These are phyloP conservation scores for Quercus lobata DNA, from an alignment of 331 rosid species.

Conservation along the genomic window DNA sequence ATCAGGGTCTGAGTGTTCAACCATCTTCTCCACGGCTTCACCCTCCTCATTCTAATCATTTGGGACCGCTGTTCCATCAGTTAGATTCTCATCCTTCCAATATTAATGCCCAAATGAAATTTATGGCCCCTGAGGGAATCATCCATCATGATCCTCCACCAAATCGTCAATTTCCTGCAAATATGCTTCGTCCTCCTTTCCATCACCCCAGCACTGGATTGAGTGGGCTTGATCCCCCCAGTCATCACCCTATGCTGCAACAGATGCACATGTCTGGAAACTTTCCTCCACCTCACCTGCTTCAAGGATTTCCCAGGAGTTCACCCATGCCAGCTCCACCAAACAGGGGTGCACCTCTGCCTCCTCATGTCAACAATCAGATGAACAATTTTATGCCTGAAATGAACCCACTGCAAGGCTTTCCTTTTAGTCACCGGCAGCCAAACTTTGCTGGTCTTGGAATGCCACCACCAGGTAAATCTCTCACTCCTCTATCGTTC, in stretches of 20 bases:
- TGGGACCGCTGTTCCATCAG: slow-evolving; percentile 56
- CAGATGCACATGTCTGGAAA: slow-evolving; percentile 71
- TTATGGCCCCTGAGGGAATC: slow-evolving; percentile 54
- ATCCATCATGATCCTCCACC: slow-evolving; percentile 52
- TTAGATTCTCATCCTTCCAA: slow-evolving; percentile 62
- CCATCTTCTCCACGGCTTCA: slow-evolving; percentile 60
- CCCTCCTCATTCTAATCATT: slow-evolving; percentile 48
- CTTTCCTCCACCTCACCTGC: slow-evolving; percentile 61
- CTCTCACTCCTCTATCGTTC: not conserved
- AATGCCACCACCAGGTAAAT: slow-evolving; percentile 62
- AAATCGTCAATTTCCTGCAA: slow-evolving; percentile 64
- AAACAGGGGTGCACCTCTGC: slow-evolving; percentile 26
- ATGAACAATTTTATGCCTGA: slow-evolving; percentile 61
- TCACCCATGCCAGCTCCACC: slow-evolving; percentile 48
- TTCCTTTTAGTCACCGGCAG: slow-evolving; percentile 65
- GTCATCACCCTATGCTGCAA: slow-evolving; percentile 68
- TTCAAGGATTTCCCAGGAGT: slow-evolving; percentile 73
- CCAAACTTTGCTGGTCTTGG: slow-evolving; percentile 62
- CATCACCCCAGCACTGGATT: slow-evolving; percentile 49
- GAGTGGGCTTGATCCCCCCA: slow-evolving; percentile 62
- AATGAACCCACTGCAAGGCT: slow-evolving; percentile 58
- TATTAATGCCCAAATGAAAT: slow-evolving; percentile 54
- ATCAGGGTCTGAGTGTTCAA: slow-evolving; percentile 58
- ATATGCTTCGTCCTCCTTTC: slow-evolving; percentile 73
- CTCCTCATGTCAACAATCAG: slow-evolving; percentile 41